phyloP scores from a whole-genome alignment of 2,329 filamentous ascomycete species.

The Lachnum nothofagi region DNA sequence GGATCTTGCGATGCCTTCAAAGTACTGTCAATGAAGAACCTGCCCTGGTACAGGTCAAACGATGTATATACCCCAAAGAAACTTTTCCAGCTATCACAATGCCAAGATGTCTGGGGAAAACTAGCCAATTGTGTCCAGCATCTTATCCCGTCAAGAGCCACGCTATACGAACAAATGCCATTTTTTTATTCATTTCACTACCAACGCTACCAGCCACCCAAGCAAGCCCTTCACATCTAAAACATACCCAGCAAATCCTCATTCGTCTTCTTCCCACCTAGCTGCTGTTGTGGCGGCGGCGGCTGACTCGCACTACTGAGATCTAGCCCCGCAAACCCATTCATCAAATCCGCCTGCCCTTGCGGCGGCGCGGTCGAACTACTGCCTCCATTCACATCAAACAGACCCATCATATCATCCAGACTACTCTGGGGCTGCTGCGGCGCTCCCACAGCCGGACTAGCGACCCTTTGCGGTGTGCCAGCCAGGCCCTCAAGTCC shows the following conservation, averaged over 20 bases:
- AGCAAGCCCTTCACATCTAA: slow-evolving; percentile 32
- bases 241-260: slow-evolving; percentile 58
- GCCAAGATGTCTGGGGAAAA: too few species aligned
- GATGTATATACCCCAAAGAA: too few species aligned
- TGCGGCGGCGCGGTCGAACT: slow-evolving; percentile 25
- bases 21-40: too few species aligned
- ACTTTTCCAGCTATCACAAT: too few species aligned
- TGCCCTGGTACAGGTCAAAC: too few species aligned
- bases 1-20: too few species aligned
- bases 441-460: slow-evolving; percentile 44
- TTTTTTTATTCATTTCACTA: too few species aligned
- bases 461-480: slow-evolving; percentile 65
- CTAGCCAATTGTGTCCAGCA: too few species aligned
- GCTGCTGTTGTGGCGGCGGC: slow-evolving; percentile 58
- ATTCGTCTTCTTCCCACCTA: slow-evolving; percentile 48
- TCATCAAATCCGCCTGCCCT: slow-evolving; percentile 47
- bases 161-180: too few species aligned
- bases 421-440: slow-evolving; percentile 51
- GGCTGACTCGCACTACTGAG: slow-evolving; percentile 62
- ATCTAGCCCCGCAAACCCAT: slow-evolving; percentile 78
- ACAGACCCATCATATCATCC: slow-evolving; percentile 75
- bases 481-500: slow-evolving; percentile 52
- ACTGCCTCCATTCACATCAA: slow-evolving; percentile 41
- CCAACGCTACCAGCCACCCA: not conserved
- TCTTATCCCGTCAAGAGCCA: too few species aligned